These are phyloP conservation scores for Alternaria brassicicola DNA, from an alignment of 2,329 filamentous ascomycete species.

Conservation along the genomic window DNA sequence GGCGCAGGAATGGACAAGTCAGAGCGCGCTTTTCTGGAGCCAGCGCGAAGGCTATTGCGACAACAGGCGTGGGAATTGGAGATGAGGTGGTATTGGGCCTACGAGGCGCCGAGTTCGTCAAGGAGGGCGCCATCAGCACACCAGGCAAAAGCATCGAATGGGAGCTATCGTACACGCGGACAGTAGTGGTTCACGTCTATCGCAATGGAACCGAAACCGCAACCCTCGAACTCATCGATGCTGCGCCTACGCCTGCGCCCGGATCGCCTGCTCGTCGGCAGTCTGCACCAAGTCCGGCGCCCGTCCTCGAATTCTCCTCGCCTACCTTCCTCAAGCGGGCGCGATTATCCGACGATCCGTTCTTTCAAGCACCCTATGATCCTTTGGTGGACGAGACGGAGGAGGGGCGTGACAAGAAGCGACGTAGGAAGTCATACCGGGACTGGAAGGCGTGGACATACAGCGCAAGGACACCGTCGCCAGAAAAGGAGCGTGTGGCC, in stretches of 20 bases:
- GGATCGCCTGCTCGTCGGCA: slow-evolving; percentile 30
- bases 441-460: slow-evolving; percentile 76
- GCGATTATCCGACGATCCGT: slow-evolving; percentile 70
- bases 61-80: slow-evolving; percentile 74
- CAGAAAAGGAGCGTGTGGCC: slow-evolving; percentile 59
- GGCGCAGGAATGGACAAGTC: slow-evolving; percentile 78
- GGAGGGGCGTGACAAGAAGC: slow-evolving; percentile 70
- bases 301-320: slow-evolving; percentile 65
- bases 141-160: slow-evolving; percentile 64
- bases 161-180: slow-evolving; percentile 59
- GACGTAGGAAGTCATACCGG: slow-evolving; percentile 71
- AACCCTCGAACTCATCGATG: slow-evolving; percentile 60
- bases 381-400: slow-evolving; percentile 66
- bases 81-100: slow-evolving; percentile 75
- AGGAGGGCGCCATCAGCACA: slow-evolving; percentile 60
- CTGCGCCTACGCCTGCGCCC: slow-evolving; percentile 35
- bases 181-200: slow-evolving; percentile 48
- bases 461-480: slow-evolving; percentile 72
- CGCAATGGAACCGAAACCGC: slow-evolving; percentile 57
- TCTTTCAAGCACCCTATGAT: slow-evolving; percentile 67
- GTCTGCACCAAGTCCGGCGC: slow-evolving; percentile 10
- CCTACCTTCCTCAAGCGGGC: slow-evolving; percentile 77
- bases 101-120: slow-evolving; percentile 69
- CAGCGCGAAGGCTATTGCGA: slow-evolving; percentile 71
- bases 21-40: slow-evolving; percentile 75